phyloP scores from a whole-genome alignment of 371 early-diverging fungal species.

The Syncephalis plumigaleata region DNA sequence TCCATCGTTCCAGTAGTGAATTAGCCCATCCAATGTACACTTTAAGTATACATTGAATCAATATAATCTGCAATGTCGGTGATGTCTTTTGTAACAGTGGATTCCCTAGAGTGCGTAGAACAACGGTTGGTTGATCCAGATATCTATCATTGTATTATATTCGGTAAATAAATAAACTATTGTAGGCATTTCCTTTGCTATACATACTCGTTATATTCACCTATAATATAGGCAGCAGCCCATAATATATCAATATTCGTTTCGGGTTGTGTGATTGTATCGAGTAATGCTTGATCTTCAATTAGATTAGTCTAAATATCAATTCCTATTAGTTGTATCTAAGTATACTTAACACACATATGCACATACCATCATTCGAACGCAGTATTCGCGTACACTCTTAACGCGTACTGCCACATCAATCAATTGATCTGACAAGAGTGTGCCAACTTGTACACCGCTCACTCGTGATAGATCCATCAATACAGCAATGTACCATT shows the following conservation, averaged over 20 bases:
- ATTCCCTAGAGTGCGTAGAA: too few species aligned
- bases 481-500: conserved; percentile 82
- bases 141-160: too few species aligned
- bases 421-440: conserved; percentile 54
- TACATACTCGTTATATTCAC: conserved; percentile 56
- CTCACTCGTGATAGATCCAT: conserved; percentile 54
- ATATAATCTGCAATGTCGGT: too few species aligned
- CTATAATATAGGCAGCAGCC: conserved; percentile 81
- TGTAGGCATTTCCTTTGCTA: too few species aligned
- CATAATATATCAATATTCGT: conserved; percentile 58
- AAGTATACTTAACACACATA: background rate
- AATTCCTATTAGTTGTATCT: too few species aligned
- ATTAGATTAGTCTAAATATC: conserved; percentile 26
- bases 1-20: background rate
- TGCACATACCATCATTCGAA: conserved; percentile 45
- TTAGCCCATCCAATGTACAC: too few species aligned
- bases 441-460: conserved; percentile 51
- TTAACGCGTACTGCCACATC: conserved; percentile 83
- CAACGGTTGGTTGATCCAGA: too few species aligned
- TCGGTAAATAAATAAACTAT: too few species aligned
- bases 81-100: too few species aligned
- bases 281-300: conserved; percentile 36
- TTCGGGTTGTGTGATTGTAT: conserved; percentile 34
- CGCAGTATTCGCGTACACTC: conserved; percentile 59
- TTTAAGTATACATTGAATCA: too few species aligned